Evolutionary conservation across 2,329 filamentous ascomycete genomes (phyloP).

Genomic region (Pseudocercospora musae): DNA sequence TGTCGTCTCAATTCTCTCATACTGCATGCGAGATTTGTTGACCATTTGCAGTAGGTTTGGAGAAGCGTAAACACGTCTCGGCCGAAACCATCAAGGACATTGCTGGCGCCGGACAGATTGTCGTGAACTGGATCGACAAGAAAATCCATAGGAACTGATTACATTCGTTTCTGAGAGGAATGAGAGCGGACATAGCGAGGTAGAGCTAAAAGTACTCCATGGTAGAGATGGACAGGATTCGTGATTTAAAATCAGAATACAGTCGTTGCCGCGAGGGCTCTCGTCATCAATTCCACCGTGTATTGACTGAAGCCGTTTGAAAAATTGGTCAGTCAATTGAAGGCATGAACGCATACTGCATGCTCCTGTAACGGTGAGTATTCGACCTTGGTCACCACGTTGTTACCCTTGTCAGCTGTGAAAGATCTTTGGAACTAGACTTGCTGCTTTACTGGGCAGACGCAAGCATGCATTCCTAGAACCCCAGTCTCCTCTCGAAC

Average conservation of each 20-base stretch:
- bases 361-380: too few species aligned
- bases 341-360: too few species aligned
- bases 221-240: neutral
- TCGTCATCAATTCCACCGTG: neutral
- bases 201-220: too few species aligned
- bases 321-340: too few species aligned
- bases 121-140: neutral
- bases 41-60: neutral
- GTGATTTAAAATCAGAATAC: neutral
- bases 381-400: too few species aligned
- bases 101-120: neutral
- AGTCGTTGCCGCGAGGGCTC: neutral
- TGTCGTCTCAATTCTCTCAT: neutral
- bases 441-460: too few species aligned
- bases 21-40: neutral
- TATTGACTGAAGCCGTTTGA: too few species aligned
- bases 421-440: too few species aligned
- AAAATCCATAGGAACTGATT: neutral
- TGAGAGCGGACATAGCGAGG: too few species aligned
- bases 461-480: neutral
- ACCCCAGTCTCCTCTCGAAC: constrained; percentile 1
- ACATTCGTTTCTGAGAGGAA: neutral
- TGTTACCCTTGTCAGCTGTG: too few species aligned
- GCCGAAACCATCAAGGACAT: neutral
- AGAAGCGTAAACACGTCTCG: neutral